Percentiles rank a stretch among this genome's conserved stretches.
phyloP scores from a whole-genome alignment of 2,329 filamentous ascomycete species.

The Ophiostoma sp. region DNA sequence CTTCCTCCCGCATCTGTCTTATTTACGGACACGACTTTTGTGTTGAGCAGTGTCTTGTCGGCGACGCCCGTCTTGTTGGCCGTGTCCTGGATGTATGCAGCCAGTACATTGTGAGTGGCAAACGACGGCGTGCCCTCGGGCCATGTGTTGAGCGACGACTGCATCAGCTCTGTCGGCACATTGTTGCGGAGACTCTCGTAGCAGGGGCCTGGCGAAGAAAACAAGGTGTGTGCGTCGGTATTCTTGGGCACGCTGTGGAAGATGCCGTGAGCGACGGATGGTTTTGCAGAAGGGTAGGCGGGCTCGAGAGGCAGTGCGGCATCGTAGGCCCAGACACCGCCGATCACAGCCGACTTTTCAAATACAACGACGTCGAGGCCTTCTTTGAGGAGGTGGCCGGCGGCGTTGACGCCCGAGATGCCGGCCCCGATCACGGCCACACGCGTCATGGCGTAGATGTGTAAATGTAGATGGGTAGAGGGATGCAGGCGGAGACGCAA shows the following conservation, averaged over 20 bases:
- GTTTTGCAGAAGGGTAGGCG: conserved; percentile 34
- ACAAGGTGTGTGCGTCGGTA: conserved; percentile 37
- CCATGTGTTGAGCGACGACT: conserved; percentile 46
- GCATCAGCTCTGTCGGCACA: conserved; percentile 57
- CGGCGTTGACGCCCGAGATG: conserved; percentile 38
- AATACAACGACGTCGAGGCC: conserved; percentile 38
- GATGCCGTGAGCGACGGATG: conserved; percentile 32
- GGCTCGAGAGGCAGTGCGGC: conserved; percentile 32
- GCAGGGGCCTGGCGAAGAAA: conserved; percentile 42
- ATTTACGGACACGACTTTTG: conserved; percentile 48
- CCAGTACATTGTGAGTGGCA: conserved; percentile 52
- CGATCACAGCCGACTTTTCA: conserved; percentile 35
- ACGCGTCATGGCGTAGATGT: neutral
- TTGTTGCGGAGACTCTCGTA: conserved; percentile 62
- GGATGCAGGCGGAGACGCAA: neutral
- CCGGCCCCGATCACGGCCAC: conserved; percentile 41
- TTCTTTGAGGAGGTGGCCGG: conserved; percentile 37
- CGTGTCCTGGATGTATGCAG: conserved; percentile 58
- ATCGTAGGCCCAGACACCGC: conserved; percentile 39
- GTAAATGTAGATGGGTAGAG: neutral
- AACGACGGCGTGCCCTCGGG: conserved; percentile 55
- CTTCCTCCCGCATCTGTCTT: conserved; percentile 36
- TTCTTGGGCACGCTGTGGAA: conserved; percentile 37
- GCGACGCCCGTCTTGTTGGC: conserved; percentile 47
- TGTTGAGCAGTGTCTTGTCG: conserved; percentile 49